Base-by-base conservation (phyloP, 345 rosid species). In the Limnanthes douglasii region DNA sequence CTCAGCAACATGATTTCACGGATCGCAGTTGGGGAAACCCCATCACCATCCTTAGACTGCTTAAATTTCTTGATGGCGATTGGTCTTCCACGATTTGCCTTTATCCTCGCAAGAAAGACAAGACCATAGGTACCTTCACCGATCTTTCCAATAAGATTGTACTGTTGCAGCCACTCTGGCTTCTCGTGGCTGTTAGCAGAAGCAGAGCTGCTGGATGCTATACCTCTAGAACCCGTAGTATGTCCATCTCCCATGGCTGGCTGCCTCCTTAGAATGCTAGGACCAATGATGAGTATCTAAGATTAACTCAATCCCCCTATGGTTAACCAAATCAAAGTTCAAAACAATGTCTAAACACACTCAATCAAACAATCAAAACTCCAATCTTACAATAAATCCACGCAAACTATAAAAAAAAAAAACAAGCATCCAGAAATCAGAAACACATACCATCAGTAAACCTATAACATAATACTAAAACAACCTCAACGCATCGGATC, bases 111-210 rank as follows among this genome's bases (percentile, higher is more conserved):
- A 38, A 92, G 72, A 66, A 92, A 92, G 13, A 92, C 99, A 37
- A 92, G 96, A 39, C 96, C 96, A 50, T 92, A 92, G 2, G 99
- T 92, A 5, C 99, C 99, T 62, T 92, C 99, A 27, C 99, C 99
- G 31, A 92, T 92, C 71, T 92, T 92, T 24, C 99, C 99, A 19
- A 92, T 77, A 8, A 92, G 80, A 60, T 85, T 88, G 64, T 85
- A 92, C 32, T 85, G 96, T 41, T 80, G 99, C 30, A 92, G 76
- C 99, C 99, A 92, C 57, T 92, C 94, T 37, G 99, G 99, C 69
- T 73, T 73, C 73, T 70, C 94, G 43, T 37, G 40, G 45, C 33
- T 35, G 30, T 23, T 39, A 3, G 41, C 27, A 19, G 70, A 52
- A 42, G 37, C 37, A 14, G 60, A 48, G 38, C 54, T 51, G 46